phyloP scores from a whole-genome alignment of 768 basidiomycete species.

The Tephrocybe sp. region DNA sequence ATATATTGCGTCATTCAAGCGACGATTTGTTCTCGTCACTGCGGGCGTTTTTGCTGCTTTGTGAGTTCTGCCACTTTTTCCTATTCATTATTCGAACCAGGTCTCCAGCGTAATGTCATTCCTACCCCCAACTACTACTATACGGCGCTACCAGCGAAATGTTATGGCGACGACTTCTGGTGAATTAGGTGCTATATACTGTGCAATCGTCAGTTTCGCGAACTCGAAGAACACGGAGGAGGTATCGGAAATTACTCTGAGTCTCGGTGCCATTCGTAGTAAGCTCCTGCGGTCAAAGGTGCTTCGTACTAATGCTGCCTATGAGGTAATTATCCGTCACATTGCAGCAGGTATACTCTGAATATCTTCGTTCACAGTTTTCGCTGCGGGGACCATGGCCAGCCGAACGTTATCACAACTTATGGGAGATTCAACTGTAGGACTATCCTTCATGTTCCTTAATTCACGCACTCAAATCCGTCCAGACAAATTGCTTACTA shows the following conservation, averaged over 20 bases:
- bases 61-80: constrained; percentile 33
- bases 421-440: constrained; percentile 67
- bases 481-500: constrained; percentile 64
- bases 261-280: constrained; percentile 68
- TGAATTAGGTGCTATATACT: constrained; percentile 71
- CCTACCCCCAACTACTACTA: constrained; percentile 72
- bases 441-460: constrained; percentile 14
- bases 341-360: not conserved
- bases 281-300: constrained; percentile 66
- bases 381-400: constrained; percentile 81
- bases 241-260: constrained; percentile 58
- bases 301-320: constrained; percentile 55
- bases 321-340: constrained; percentile 47
- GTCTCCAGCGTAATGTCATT: constrained; percentile 58
- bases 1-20: constrained; percentile 28
- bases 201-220: constrained; percentile 72
- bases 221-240: constrained; percentile 47
- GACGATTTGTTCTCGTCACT: constrained; percentile 66
- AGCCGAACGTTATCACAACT: constrained; percentile 66
- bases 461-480: constrained; percentile 2
- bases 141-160: constrained; percentile 69
- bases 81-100: not conserved
- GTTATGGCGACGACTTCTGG: constrained; percentile 65
- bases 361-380: constrained; percentile 42
- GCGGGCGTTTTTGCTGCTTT: constrained; percentile 77